Evolutionary conservation across 2,329 filamentous ascomycete genomes (phyloP).

Genomic region (Hirsutella rhossiliensis): DNA sequence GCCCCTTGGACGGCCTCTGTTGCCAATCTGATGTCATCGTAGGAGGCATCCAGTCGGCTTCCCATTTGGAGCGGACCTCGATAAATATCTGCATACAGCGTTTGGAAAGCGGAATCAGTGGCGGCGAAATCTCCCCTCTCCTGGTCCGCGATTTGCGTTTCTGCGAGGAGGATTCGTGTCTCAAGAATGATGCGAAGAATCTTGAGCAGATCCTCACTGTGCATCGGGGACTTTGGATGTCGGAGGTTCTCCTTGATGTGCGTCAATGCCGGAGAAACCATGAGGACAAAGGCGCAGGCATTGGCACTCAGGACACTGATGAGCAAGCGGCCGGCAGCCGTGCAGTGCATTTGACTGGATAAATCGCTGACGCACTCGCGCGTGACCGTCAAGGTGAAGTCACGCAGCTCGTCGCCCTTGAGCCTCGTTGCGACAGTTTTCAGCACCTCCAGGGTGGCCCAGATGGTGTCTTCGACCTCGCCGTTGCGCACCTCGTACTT

Average conservation of each 20-base stretch:
- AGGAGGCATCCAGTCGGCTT: slow-evolving; percentile 13
- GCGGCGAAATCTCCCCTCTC: slow-evolving; percentile 25
- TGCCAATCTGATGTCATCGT: slow-evolving; percentile 28
- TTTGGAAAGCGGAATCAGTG: slow-evolving; percentile 23
- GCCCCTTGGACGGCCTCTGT: slow-evolving; percentile 33
- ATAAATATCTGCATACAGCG: slow-evolving; percentile 32
- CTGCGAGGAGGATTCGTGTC: slow-evolving; percentile 27
- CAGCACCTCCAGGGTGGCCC: slow-evolving; percentile 42
- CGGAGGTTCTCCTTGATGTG: slow-evolving; percentile 38
- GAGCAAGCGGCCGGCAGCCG: slow-evolving; percentile 38
- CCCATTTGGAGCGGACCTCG: slow-evolving; percentile 21
- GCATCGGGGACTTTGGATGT: slow-evolving; percentile 35
- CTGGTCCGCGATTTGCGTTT: slow-evolving; percentile 17
- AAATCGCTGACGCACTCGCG: slow-evolving; percentile 42
- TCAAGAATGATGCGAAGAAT: slow-evolving; percentile 39
- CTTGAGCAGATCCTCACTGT: slow-evolving; percentile 38
- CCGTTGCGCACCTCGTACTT: slow-evolving; percentile 53
- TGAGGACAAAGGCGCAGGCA: slow-evolving; percentile 33
- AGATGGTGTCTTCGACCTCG: slow-evolving; percentile 44
- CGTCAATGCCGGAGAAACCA: slow-evolving; percentile 32
- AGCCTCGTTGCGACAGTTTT: slow-evolving; percentile 34
- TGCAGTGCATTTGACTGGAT: slow-evolving; percentile 38
- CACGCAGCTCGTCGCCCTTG: slow-evolving; percentile 28
- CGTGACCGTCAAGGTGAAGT: slow-evolving; percentile 35
- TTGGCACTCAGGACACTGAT: slow-evolving; percentile 38